A percentile compares a stretch with the other conserved stretches of the same genome.
phyloP scores from a whole-genome alignment of 768 basidiomycete genomes.

The Cyathus striatus region DNA sequence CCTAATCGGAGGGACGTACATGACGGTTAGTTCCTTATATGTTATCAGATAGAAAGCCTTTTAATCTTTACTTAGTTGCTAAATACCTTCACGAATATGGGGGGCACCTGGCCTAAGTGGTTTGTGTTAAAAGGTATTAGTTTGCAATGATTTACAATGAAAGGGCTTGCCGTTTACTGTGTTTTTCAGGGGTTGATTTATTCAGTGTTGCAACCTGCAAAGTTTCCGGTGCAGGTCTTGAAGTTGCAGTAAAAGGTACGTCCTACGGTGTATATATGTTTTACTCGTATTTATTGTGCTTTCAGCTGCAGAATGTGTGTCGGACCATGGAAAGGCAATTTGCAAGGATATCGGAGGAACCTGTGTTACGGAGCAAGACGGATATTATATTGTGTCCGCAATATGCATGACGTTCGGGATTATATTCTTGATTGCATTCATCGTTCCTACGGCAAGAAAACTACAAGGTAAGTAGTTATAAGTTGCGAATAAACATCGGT shows the following conservation, averaged over 20 bases:
- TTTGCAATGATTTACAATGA: too few species aligned
- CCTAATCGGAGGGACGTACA: constrained; percentile 96
- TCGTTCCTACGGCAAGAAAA: constrained; percentile 78
- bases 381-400: constrained; percentile 82
- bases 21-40: constrained; percentile 69
- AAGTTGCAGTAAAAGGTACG: constrained; percentile 53
- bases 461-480: constrained; percentile 66
- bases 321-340: constrained; percentile 79
- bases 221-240: constrained; percentile 51
- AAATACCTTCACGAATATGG: constrained; percentile 94
- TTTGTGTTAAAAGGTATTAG: constrained; percentile 88
- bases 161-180: too few species aligned
- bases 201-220: constrained; percentile 84
- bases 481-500: constrained; percentile 1
- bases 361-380: constrained; percentile 84
- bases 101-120: constrained; percentile 97
- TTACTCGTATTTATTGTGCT: constrained; percentile 6
- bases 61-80: constrained; percentile 65
- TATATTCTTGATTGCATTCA: constrained; percentile 65
- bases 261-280: background rate
- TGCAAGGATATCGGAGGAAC: constrained; percentile 74
- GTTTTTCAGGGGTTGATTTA: constrained; percentile 69
- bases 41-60: background rate
- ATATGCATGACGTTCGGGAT: constrained; percentile 81
- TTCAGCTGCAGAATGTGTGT: constrained; percentile 82